Evolutionary conservation across 805 yeast species (phyloP), one percentile per base, ranked within the genome.

Genomic region (Metschnikowia reukaufii): DNA sequence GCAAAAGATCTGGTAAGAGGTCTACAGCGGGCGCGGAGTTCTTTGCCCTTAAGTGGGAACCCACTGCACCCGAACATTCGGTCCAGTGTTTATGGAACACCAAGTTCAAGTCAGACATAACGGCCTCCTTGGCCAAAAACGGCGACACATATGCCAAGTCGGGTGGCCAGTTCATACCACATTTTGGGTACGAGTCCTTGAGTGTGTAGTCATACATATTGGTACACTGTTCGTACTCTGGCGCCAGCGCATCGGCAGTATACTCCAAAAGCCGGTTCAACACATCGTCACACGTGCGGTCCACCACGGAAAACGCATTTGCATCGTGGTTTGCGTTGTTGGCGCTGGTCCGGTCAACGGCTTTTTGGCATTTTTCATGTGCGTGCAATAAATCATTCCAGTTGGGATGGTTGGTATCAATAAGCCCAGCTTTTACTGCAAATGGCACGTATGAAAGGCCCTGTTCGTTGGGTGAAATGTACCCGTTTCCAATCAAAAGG

Each of bases 161-260:
- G 16, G 76, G 76, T 0, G 99, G 99, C 98, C 98, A 94, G 63
- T 86, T 84, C 79, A 81, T 74, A 5, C 98, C 98, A 67, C 99
- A 94, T 0, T 85, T 68, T 0, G 98, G 97, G 57, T 74, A 88
- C 0, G 82, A 66, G 62, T 90, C 97, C 31, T 67, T 72, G 44
- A 86, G 67, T 31, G 85, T 77, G 45, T 80, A 79, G 63, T 94
- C 96, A 63, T 94, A 92, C 77, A 90, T 82, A 66, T 94, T 94
- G 58, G 79, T 55, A 63, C 99, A 92, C 47, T 72, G 77, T 58
- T 74, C 65, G 54, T 73, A 54, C n/a, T 58, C 47, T 27, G 71
- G 59, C 8, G 60, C 62, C 18, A n/a, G 34, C 4, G 15, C 12
- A 42, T 68, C 68, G 16, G 49, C 44, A 0, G 79, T 67, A 17